Conservation (phyloP, 176 grass and related monocot genomes). For the Aegilops sharonensis region DNA sequence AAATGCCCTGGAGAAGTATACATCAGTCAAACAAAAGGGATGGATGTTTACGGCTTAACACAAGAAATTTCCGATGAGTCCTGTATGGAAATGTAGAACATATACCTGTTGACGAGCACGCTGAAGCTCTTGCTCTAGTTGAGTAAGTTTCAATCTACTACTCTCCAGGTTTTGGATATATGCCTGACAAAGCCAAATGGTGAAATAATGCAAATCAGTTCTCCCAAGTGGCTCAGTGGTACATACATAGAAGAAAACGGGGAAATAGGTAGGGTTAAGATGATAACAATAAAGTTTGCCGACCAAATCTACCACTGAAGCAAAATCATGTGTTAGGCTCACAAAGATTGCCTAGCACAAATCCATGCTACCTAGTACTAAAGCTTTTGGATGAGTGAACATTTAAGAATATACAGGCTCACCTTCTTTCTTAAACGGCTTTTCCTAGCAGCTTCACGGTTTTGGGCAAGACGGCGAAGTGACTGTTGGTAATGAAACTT, state of each 20-base stretch:
- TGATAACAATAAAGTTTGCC: background rate
- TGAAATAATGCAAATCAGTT: slow-evolving; percentile 19
- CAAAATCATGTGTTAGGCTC: slow-evolving; percentile 6
- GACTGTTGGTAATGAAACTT: slow-evolving; percentile 40
- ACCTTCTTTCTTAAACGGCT: slow-evolving; percentile 98
- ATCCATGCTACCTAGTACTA: background rate
- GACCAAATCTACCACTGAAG: slow-evolving; percentile 4
- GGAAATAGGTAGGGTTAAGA: background rate
- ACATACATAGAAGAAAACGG: background rate
- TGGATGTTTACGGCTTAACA: background rate
- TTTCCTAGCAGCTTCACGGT: slow-evolving; percentile 98
- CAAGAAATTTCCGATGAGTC: slow-evolving; percentile 22
- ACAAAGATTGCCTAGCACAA: background rate
- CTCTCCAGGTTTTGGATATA: slow-evolving; percentile 97
- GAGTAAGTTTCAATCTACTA: slow-evolving; percentile 91
- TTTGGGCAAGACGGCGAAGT: slow-evolving; percentile 92
- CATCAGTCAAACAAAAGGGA: slow-evolving; percentile 25
- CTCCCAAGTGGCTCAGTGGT: background rate
- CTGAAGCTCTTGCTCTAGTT: slow-evolving; percentile 92
- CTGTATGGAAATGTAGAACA: background rate
- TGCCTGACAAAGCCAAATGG: slow-evolving; percentile 52
- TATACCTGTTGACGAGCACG: slow-evolving; percentile 74
- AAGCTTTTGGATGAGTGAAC: background rate
- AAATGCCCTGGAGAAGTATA: slow-evolving; percentile 65
- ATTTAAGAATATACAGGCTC: slow-evolving; percentile 4